Evolutionary conservation across 2,329 filamentous ascomycete species (phyloP).

Genomic region (Macrophomina pseudophaseolina): DNA sequence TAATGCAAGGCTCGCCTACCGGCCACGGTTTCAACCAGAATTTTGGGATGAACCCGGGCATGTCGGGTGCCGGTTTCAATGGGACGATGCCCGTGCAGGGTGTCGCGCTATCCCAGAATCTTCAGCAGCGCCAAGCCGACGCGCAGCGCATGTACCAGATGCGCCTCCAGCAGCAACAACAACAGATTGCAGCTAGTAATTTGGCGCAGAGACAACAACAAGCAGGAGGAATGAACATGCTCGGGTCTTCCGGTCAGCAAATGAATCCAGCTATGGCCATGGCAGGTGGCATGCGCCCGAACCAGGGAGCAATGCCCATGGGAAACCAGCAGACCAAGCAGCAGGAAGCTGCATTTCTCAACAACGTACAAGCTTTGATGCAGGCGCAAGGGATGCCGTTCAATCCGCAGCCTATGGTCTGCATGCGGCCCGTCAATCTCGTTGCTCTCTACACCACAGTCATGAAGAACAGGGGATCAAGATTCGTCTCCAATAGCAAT

Average conservation of each 20-base stretch:
- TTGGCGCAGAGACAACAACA: constrained; percentile 45
- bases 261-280: constrained; percentile 28
- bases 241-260: constrained; percentile 38
- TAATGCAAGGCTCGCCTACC: constrained; percentile 39
- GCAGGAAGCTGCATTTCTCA: constrained; percentile 55
- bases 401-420: constrained; percentile 74
- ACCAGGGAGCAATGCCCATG: constrained; percentile 26
- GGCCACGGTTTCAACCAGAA: constrained; percentile 48
- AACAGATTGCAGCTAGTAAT: constrained; percentile 58
- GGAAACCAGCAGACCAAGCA: constrained; percentile 13
- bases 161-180: constrained; percentile 76
- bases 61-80: constrained; percentile 37
- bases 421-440: constrained; percentile 74
- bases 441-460: constrained; percentile 79
- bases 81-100: constrained; percentile 54
- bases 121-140: constrained; percentile 58
- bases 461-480: constrained; percentile 77
- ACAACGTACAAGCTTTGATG: constrained; percentile 80
- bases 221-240: constrained; percentile 43
- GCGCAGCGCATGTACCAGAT: constrained; percentile 85
- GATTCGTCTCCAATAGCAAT: constrained; percentile 70
- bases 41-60: constrained; percentile 37
- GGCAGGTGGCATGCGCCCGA: constrained; percentile 26
- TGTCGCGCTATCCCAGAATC: constrained; percentile 57
- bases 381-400: constrained; percentile 72